Base-by-base conservation (phyloP, 176 grass and related monocot genomes). In the Bromus sterilis region DNA sequence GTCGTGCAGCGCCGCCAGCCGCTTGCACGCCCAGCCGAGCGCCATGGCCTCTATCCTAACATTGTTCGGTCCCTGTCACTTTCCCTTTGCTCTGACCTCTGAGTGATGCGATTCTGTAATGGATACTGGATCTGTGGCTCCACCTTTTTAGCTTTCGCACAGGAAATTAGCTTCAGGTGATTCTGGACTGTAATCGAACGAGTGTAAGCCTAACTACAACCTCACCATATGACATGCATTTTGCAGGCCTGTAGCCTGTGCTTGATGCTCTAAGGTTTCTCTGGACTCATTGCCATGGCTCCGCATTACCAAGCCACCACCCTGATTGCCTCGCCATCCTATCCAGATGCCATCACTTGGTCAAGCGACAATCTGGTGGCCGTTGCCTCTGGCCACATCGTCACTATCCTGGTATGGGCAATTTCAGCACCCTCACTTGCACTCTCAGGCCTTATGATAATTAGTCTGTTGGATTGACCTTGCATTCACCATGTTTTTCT, bases 361-460 rank as follows among this genome's bases (percentile, higher is more conserved):
- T 98, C 95, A 12, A 89, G 48, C 43, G 90, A 98, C 33, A 98
- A 98, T 58, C 57, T 98, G 60, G 86, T 94, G 77, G 95, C 92
- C 32, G 72, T 98, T 78, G 92, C 95, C 64, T 94, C 86, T 74
- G 90, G 90, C 65, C 90, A 91, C 40, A 68, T 94, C 73, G 68
- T 98, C 28, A 95, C 90, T 71, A 93, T 98, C 56, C 78, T 98
- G 83, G 95, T 98, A 87, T 28, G 73, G 21, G 78, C 46, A 70
- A 39, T 60, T 57, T 46, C 34, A 62, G 43, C 57, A 32, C 48
- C 14, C 9, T 53, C 28, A 44, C 39, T 71, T 69, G 31, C 29
- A 74, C 18, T 2, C 28, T 63, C 12, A 69, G 14, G 9, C 4
- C 12, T 55, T 34, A 78, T 40, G 24, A 20, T 55, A 49, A 7